A percentile compares a stretch with the other conserved stretches of the same genome.
These are phyloP conservation scores for Vigna angularis DNA, from an alignment of 306 rosid species.

Conservation along the genomic window DNA sequence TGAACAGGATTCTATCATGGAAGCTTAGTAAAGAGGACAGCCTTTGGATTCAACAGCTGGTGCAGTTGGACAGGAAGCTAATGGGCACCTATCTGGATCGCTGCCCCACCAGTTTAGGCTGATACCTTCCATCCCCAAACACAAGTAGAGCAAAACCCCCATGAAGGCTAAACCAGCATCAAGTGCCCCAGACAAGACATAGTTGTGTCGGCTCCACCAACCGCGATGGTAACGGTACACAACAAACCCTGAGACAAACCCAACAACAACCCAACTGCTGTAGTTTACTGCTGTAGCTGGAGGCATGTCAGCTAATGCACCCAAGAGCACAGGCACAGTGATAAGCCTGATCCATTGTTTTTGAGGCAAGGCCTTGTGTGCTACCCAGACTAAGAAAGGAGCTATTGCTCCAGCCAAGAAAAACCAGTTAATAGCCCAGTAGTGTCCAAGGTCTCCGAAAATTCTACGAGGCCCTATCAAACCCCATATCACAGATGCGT, in stretches of 20 bases:
- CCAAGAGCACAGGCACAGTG: slow-evolving; percentile 73
- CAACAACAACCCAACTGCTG: slow-evolving; percentile 76
- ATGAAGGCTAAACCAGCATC: slow-evolving; percentile 93
- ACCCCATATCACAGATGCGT: slow-evolving; percentile 89
- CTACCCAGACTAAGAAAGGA: slow-evolving; percentile 80
- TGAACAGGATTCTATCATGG: neutral
- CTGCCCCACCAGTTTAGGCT: slow-evolving; percentile 82
- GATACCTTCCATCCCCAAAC: slow-evolving; percentile 66
- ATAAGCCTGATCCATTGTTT: slow-evolving; percentile 73
- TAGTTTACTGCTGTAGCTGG: slow-evolving; percentile 84
- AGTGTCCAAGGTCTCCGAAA: slow-evolving; percentile 82
- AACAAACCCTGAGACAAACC: slow-evolving; percentile 73
- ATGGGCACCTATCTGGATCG: slow-evolving; percentile 70
- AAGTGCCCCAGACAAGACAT: slow-evolving; percentile 77
- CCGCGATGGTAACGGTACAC: slow-evolving; percentile 69
- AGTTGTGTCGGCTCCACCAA: slow-evolving; percentile 88
- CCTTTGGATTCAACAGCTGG: slow-evolving; percentile 53
- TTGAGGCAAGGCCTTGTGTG: slow-evolving; percentile 75
- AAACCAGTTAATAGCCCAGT: slow-evolving; percentile 79
- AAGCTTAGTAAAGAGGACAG: slow-evolving; percentile 53
- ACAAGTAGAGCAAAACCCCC: slow-evolving; percentile 75
- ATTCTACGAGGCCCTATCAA: slow-evolving; percentile 74
- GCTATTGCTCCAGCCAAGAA: slow-evolving; percentile 80
- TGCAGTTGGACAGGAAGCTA: slow-evolving; percentile 83
- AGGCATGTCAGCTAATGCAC: slow-evolving; percentile 66